Conservation (phyloP, 306 rosid genomes). For the Vigna radiata region DNA sequence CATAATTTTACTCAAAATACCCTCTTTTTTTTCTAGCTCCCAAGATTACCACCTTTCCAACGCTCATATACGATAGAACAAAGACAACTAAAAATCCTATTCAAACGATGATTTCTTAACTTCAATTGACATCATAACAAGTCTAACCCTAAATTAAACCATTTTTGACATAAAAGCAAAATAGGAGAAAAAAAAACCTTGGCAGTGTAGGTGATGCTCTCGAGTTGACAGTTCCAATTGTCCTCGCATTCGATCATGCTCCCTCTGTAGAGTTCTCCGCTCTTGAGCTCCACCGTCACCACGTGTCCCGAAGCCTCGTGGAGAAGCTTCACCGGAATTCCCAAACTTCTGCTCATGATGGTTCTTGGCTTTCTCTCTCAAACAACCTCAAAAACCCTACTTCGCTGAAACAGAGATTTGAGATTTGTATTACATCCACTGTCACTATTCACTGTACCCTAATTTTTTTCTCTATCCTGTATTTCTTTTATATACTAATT, state of each 20-base stretch:
- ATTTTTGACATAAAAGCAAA: neutral
- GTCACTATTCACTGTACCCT: neutral
- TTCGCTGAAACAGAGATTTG: neutral
- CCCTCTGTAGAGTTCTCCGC: conserved; percentile 98
- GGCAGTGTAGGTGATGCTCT: conserved; percentile 98
- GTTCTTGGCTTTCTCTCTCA: neutral
- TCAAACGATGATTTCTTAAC: neutral
- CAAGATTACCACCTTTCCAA: neutral
- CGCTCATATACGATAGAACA: neutral
- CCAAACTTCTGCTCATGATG: conserved; percentile 91
- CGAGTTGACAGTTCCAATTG: conserved; percentile 99
- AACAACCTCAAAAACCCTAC: conserved; percentile 52
- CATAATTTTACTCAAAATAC: no score
- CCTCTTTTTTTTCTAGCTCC: no score
- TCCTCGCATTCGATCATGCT: conserved; percentile 98
- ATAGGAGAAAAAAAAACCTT: conserved; percentile 52
- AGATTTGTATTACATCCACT: neutral
- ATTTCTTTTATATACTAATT: neutral
- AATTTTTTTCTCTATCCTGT: neutral
- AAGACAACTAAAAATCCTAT: neutral
- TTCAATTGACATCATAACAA: neutral
- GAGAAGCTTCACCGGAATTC: conserved; percentile 97
- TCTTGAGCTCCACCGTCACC: conserved; percentile 95
- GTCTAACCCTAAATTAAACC: neutral
- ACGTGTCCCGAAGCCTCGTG: conserved; percentile 98